A percentile compares a stretch with the other conserved stretches of the same genome.
These are phyloP conservation scores for Cytospora paraplurivora DNA, from an alignment of 2,329 filamentous ascomycete genomes.

Conservation along the genomic window DNA sequence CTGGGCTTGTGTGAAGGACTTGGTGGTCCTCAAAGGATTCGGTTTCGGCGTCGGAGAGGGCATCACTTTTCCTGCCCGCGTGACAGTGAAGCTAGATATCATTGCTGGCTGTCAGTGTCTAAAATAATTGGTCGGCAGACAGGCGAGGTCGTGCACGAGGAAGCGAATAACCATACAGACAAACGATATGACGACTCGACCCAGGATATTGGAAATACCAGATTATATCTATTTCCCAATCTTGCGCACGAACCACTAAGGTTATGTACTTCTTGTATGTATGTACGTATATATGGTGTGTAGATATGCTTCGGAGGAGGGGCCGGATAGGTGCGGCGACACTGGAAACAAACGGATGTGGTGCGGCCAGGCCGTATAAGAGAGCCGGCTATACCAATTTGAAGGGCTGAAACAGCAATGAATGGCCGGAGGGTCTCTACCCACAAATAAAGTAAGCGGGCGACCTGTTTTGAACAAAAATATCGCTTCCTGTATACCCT, in stretches of 20 bases:
- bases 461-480: constrained; percentile 17
- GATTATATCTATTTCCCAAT: neutral
- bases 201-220: constrained; percentile 5
- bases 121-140: constrained; percentile 24
- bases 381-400: constrained; percentile 21
- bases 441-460: constrained; percentile 16
- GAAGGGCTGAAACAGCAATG: constrained; percentile 21
- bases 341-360: neutral
- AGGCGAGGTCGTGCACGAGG: neutral
- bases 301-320: neutral
- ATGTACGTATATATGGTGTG: neutral
- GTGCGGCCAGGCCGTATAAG: constrained; percentile 13
- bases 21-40: constrained; percentile 36
- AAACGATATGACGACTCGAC: constrained; percentile 16
- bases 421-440: constrained; percentile 3
- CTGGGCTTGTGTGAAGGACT: constrained; percentile 33
- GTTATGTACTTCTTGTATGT: constrained; percentile 5
- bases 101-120: constrained; percentile 32
- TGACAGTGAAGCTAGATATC: constrained; percentile 35
- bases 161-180: constrained; percentile 9
- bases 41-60: constrained; percentile 26
- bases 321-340: constrained; percentile 11
- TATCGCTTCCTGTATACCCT: neutral
- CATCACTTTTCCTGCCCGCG: constrained; percentile 27
- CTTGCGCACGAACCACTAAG: constrained; percentile 14